A percentile compares a stretch with the other conserved stretches of the same genome.
phyloP scores from a whole-genome alignment of 108 stramenopile genomes.

The Pseudonitzschia multiseries region DNA sequence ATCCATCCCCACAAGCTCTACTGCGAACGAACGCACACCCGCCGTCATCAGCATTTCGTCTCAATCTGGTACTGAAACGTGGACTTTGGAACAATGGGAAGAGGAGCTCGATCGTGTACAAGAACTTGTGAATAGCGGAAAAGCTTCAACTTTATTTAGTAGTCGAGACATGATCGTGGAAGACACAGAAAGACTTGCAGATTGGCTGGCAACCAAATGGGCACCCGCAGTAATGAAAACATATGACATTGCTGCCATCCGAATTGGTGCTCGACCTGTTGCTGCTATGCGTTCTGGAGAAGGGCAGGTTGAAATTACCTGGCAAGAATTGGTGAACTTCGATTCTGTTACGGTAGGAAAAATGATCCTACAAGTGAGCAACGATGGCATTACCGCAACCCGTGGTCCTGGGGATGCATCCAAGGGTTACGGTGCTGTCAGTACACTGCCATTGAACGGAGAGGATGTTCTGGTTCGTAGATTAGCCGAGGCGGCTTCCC shows the following conservation, averaged over 20 bases:
- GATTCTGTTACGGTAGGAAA: slow-evolving; percentile 61
- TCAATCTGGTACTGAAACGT: slow-evolving; percentile 47
- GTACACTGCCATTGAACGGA: slow-evolving; percentile 59
- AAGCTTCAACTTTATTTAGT: slow-evolving; percentile 48
- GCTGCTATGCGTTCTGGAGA: slow-evolving; percentile 44
- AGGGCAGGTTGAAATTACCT: slow-evolving; percentile 65
- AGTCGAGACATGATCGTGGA: slow-evolving; percentile 61
- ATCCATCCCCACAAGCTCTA: slow-evolving; percentile 26
- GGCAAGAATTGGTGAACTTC: slow-evolving; percentile 77
- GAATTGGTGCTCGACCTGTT: slow-evolving; percentile 73
- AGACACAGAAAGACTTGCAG: slow-evolving; percentile 60
- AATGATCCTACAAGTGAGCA: slow-evolving; percentile 58
- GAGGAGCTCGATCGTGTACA: slow-evolving; percentile 60
- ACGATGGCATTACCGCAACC: slow-evolving; percentile 54
- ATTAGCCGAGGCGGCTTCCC: slow-evolving; percentile 75
- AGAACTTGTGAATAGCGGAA: slow-evolving; percentile 36
- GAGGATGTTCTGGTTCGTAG: slow-evolving; percentile 74
- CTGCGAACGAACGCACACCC: not conserved
- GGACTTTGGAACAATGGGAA: slow-evolving; percentile 58
- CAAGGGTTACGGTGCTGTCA: slow-evolving; percentile 60
- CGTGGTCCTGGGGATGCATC: slow-evolving; percentile 65
- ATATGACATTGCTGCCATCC: slow-evolving; percentile 81
- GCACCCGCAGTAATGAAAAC: slow-evolving; percentile 78
- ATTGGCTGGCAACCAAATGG: slow-evolving; percentile 86
- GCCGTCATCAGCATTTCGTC: slow-evolving; percentile 55